Evolutionary conservation across 768 basidiomycete species (phyloP).

Genomic region (Boletellus sp.): DNA sequence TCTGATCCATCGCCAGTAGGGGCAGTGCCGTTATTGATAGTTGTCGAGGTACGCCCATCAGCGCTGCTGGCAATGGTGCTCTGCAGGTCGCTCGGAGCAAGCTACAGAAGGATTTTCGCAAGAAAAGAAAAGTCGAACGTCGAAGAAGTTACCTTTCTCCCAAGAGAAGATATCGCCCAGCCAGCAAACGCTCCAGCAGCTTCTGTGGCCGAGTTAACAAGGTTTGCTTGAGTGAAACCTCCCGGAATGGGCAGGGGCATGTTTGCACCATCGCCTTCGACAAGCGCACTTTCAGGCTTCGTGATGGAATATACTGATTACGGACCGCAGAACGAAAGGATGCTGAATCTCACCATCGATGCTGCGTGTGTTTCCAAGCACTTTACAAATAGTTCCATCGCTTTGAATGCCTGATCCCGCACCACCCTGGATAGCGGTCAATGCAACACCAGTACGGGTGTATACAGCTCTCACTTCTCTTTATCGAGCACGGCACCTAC

Average conservation of each 20-base stretch:
- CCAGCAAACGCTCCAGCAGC: conserved; percentile 91
- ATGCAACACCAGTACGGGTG: neutral
- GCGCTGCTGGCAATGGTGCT: conserved; percentile 49
- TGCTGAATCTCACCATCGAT: conserved; percentile 61
- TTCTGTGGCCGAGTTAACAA: conserved; percentile 85
- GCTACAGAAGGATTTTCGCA: conserved; percentile 35
- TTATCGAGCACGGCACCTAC: conserved; percentile 79
- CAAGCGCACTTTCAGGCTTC: conserved; percentile 58
- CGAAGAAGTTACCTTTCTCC: conserved; percentile 59
- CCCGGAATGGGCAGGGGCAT: conserved; percentile 27
- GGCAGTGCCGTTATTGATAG: conserved; percentile 4
- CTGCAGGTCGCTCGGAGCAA: conserved; percentile 70
- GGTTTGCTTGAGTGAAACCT: conserved; percentile 29
- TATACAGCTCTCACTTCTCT: conserved; percentile 67
- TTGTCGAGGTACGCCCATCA: conserved; percentile 42
- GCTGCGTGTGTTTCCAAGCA: conserved; percentile 74
- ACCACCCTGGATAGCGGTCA: conserved; percentile 57
- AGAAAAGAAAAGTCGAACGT: neutral
- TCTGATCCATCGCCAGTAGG: neutral
- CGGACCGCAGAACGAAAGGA: neutral
- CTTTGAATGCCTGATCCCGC: conserved; percentile 94
- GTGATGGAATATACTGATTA: neutral
- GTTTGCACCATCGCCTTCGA: conserved; percentile 37
- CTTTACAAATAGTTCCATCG: conserved; percentile 83
- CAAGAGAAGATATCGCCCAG: conserved; percentile 91